Percentiles rank a stretch among this genome's conserved stretches.
Conservation (phyloP, 2,329 filamentous ascomycete genomes). For the Didymella arachidicola region DNA sequence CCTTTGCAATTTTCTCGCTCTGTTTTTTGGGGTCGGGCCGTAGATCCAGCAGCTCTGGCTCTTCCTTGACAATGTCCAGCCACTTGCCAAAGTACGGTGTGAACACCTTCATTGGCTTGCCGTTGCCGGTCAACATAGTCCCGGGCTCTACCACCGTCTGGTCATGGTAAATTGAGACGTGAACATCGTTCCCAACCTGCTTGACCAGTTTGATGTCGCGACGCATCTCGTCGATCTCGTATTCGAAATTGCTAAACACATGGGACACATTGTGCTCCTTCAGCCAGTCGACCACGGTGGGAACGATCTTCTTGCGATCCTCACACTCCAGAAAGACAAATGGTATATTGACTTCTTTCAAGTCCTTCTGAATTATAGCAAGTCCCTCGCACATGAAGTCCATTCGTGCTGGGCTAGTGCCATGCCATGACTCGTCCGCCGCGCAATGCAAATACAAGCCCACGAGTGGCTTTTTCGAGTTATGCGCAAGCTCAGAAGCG, state of each 20-base stretch:
- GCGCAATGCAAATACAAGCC: constrained; percentile 58
- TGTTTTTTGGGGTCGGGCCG: constrained; percentile 54
- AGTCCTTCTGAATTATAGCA: constrained; percentile 55
- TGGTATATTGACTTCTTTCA: constrained; percentile 59
- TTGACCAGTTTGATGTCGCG: constrained; percentile 57
- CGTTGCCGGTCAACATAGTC: constrained; percentile 52
- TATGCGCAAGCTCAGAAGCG: constrained; percentile 57
- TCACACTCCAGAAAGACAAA: constrained; percentile 56
- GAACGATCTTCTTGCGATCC: constrained; percentile 54
- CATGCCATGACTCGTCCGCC: constrained; percentile 60
- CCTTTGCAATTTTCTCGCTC: constrained; percentile 34
- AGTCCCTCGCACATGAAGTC: constrained; percentile 60
- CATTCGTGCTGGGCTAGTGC: constrained; percentile 57
- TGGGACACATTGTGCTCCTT: constrained; percentile 56
- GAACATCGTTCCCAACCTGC: constrained; percentile 46
- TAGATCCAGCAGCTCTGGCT: constrained; percentile 55
- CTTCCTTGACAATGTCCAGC: constrained; percentile 54
- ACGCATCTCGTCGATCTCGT: constrained; percentile 56
- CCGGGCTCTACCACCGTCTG: constrained; percentile 60
- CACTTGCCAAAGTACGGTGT: constrained; percentile 60
- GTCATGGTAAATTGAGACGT: constrained; percentile 58
- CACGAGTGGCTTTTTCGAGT: constrained; percentile 53
- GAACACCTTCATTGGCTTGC: constrained; percentile 61
- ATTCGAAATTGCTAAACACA: constrained; percentile 58
- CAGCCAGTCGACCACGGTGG: constrained; percentile 54